Base-by-base conservation (phyloP, 2,329 filamentous ascomycete species). In the Arthrobotrys musiformis region DNA sequence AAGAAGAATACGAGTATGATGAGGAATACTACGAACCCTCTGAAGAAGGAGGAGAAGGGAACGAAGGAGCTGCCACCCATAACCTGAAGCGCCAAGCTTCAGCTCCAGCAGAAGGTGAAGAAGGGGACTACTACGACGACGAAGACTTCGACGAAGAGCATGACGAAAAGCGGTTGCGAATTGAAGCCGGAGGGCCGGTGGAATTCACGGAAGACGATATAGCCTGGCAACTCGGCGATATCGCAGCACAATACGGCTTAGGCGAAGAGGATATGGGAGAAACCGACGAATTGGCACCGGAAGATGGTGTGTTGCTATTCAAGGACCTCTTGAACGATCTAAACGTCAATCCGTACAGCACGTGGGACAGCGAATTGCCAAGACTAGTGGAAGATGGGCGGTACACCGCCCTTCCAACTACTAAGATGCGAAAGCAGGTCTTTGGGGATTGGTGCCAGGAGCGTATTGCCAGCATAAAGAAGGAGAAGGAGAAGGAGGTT, bases 131-230 rank as follows among this genome's bases (percentile, higher is more conserved):
- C 68, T 85, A 86, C 62, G 17, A 56, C n/a, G 85, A 87, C 79
- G 86, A 84, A 11, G 81, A 88, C 80, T 85, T 86, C 83, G 86
- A 88, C 74, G 79, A 84, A 82, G 70, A 89, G 86, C 84, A 86
- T 83, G 69, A 85, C 82, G 82, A 86, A 83, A 81, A 89, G 85
- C 81, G 81, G 85, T 76, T 81, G 85, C 37, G 89, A 88, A 78
- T 85, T 86, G 46, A 87, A 86, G 78, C 85, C 84, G 75, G 86
- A 0, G 84, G 83, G 0, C 86, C 88, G 0, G 84, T 95, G 6
- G 94, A 97, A 81, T 97, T 97, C 81, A 92, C 92, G 69, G 95
- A 98, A 83, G 94, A 94, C 64, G 95, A 99, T 81, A 96, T 99
- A 80, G 94, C 93, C 37, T 94, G 91, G 82, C 95, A 99, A 82